Base-by-base conservation (phyloP, 1,139 yeast species). In the Saccharomyces hybrid region DNA sequence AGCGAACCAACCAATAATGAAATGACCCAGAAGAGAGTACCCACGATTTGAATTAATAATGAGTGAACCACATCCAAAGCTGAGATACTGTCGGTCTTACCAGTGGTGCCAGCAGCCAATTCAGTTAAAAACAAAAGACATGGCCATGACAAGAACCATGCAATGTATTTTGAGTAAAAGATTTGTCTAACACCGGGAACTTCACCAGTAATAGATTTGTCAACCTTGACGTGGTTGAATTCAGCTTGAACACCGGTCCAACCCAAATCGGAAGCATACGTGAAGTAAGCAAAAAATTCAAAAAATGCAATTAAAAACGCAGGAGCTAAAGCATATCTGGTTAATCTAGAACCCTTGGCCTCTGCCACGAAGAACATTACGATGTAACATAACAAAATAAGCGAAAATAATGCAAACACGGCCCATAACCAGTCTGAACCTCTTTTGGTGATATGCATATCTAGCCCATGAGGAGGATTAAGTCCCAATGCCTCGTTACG, bases 361-460 rank as follows among this genome's bases (percentile, higher is more conserved):
- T 73, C 75, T 50, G 78, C 73, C 49, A 72, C 69, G 51, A 73
- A 72, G 57, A 76, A 76, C 42, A 75, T 61, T 30, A 66, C 68
- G 9, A 75, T 74, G 63, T 79, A 78, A 48, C 68, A 63, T 26
- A 82, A 53, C 13, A 82, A 68, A 8, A 77, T 66, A 2, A 77
- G 54, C 13, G 76, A 75, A 64, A 83, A 80, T 47, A 78, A 50
- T 2, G 81, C 68, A 63, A 84, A 82, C 20, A 75, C 86, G 1
- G 89, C 79, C 88, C 88, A 84, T 60, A 81, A 75, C 88, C 88
- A 84, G 66, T 81, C 80, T 6, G 87, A 81, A 63, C 89, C 89
- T 60, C 80, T 82, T 11, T 65, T 59, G 20, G 86, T 82, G 50
- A 83, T 61, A 57, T 79, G 81, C 64, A 82, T 78, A 58, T 79